phyloP scores from a whole-genome alignment of 1,139 yeast genomes.

The Pneumocystis murina region DNA sequence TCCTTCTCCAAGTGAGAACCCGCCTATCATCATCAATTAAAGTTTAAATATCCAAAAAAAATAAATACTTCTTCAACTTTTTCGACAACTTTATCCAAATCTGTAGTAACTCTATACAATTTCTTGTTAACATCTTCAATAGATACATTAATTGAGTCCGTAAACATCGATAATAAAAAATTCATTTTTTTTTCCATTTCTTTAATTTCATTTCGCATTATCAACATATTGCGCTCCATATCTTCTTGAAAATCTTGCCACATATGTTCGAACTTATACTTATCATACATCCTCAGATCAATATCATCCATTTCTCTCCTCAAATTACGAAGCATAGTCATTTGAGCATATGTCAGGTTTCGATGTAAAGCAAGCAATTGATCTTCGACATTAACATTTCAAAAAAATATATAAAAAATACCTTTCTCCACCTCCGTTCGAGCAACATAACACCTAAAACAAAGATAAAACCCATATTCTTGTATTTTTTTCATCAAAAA shows the following conservation, averaged over 20 bases:
- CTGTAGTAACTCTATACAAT: background rate
- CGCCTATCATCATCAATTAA: background rate
- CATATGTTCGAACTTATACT: background rate
- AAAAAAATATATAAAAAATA: background rate
- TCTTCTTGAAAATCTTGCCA: background rate
- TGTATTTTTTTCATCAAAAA: background rate
- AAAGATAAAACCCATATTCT: background rate
- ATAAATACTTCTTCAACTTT: background rate
- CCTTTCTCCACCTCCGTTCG: background rate
- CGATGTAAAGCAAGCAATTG: background rate
- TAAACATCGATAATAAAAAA: background rate
- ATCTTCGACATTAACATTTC: background rate
- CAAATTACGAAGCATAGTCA: background rate
- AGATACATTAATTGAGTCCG: background rate
- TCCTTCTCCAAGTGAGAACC: background rate
- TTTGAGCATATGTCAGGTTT: background rate
- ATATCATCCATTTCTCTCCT: background rate
- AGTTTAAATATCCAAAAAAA: background rate
- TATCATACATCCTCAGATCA: background rate
- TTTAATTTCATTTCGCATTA: background rate
- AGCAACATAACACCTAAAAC: background rate
- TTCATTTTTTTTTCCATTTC: background rate
- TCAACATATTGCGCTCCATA: background rate
- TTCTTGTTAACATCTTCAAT: background rate
- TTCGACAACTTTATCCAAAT: background rate